Conservation (phyloP, 306 rosid genomes). For the Cyclanthera cordifolia region DNA sequence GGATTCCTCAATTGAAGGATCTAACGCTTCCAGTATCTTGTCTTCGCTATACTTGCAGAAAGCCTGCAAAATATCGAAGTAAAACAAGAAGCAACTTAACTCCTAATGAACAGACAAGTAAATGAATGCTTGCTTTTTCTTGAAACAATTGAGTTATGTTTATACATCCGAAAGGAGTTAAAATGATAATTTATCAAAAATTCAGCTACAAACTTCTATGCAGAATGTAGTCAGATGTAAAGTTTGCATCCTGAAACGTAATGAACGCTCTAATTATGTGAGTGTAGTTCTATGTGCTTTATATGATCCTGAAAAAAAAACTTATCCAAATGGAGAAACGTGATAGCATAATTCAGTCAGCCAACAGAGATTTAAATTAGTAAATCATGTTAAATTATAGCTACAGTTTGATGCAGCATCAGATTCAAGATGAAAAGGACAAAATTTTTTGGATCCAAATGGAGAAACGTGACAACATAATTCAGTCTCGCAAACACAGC, state of each 20-base stretch:
- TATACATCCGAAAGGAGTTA: background rate
- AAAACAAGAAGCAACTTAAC: background rate
- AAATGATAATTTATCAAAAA: background rate
- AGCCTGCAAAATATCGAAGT: slow-evolving; percentile 38
- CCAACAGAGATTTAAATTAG: background rate
- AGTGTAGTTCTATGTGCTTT: background rate
- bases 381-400: background rate
- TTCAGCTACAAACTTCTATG: background rate
- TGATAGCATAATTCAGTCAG: background rate
- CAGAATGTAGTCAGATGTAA: background rate
- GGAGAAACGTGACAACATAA: too few relatives aligned
- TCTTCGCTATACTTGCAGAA: slow-evolving; percentile 56
- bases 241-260: background rate
- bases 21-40: slow-evolving; percentile 39
- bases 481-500: background rate
- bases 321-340: too few relatives aligned
- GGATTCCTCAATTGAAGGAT: slow-evolving; percentile 60
- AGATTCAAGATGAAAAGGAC: background rate
- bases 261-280: background rate
- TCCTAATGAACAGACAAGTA: background rate
- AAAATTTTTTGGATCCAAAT: background rate
- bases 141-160: background rate
- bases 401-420: slow-evolving; percentile 1
- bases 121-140: background rate
- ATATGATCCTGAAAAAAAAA: too few relatives aligned